phyloP scores from a whole-genome alignment of 768 basidiomycete genomes.

The Sarcodon sp. region DNA sequence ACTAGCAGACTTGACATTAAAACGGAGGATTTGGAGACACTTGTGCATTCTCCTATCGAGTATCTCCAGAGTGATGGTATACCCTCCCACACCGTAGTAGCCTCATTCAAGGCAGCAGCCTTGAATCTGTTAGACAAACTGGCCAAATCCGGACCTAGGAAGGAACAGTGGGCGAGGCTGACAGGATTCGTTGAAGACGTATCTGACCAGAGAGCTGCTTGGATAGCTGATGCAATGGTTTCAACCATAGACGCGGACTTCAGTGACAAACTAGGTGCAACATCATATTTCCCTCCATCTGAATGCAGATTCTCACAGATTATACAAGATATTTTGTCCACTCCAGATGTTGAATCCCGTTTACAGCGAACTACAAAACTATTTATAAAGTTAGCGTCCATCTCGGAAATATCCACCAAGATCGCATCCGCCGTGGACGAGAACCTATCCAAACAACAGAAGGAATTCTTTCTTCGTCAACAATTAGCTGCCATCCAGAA shows the following conservation, averaged over 20 bases:
- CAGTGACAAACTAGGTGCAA: slow-evolving; percentile 56
- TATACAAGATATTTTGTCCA: slow-evolving; percentile 42
- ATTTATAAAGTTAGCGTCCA: slow-evolving; percentile 64
- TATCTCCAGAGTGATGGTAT: slow-evolving; percentile 22
- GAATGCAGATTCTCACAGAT: background rate
- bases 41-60: slow-evolving; percentile 14
- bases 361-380: slow-evolving; percentile 56
- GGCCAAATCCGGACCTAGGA: slow-evolving; percentile 27
- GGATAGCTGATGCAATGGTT: slow-evolving; percentile 71
- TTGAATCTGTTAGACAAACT: slow-evolving; percentile 56
- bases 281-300: slow-evolving; percentile 3
- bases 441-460: slow-evolving; percentile 78
- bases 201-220: slow-evolving; percentile 45
- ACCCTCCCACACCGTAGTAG: slow-evolving; percentile 41
- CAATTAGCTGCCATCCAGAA: slow-evolving; percentile 73
- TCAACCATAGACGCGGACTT: slow-evolving; percentile 52
- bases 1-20: slow-evolving; percentile 32
- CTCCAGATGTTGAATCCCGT: slow-evolving; percentile 46
- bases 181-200: slow-evolving; percentile 64
- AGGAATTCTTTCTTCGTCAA: slow-evolving; percentile 77
- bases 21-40: slow-evolving; percentile 7
- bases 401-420: slow-evolving; percentile 71
- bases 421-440: slow-evolving; percentile 74
- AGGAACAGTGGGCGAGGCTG: slow-evolving; percentile 60
- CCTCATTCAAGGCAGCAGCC: slow-evolving; percentile 60